Conservation (phyloP, 139 green algal genomes). For the Mesotaenium endlicherianum region DNA sequence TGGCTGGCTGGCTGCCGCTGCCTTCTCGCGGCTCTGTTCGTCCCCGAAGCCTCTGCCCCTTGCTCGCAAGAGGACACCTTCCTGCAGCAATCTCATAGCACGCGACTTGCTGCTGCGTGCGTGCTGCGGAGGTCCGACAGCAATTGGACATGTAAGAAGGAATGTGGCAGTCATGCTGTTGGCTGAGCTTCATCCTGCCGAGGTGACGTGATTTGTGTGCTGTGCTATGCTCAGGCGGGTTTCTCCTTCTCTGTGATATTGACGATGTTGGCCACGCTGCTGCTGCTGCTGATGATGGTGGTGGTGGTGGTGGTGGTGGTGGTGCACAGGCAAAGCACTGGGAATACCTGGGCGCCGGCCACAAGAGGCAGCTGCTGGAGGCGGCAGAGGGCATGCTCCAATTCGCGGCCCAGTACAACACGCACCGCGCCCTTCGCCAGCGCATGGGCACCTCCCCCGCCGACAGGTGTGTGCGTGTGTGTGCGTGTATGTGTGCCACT, state of each 20-base stretch:
- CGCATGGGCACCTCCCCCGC: neutral
- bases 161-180: neutral
- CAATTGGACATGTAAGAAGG: too few relatives aligned
- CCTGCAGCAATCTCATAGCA: too few relatives aligned
- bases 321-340: slow-evolving; percentile 38
- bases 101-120: too few relatives aligned
- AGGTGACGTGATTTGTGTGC: neutral
- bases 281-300: too few relatives aligned
- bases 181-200: neutral
- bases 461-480: neutral
- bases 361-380: slow-evolving; percentile 38
- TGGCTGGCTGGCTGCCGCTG: too few relatives aligned
- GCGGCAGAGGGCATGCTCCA: slow-evolving; percentile 13
- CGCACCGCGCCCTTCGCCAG: slow-evolving; percentile 11
- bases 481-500: neutral
- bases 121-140: too few relatives aligned
- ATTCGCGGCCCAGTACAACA: slow-evolving; percentile 43
- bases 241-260: neutral
- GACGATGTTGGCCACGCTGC: too few relatives aligned
- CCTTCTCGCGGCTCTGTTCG: too few relatives aligned
- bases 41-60: too few relatives aligned
- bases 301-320: too few relatives aligned
- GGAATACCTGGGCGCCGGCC: neutral
- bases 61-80: too few relatives aligned
- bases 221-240: neutral